Percentiles rank a stretch among this genome's conserved stretches.
Evolutionary conservation across 768 basidiomycete genomes (phyloP).

Genomic region (Suillus americanus): DNA sequence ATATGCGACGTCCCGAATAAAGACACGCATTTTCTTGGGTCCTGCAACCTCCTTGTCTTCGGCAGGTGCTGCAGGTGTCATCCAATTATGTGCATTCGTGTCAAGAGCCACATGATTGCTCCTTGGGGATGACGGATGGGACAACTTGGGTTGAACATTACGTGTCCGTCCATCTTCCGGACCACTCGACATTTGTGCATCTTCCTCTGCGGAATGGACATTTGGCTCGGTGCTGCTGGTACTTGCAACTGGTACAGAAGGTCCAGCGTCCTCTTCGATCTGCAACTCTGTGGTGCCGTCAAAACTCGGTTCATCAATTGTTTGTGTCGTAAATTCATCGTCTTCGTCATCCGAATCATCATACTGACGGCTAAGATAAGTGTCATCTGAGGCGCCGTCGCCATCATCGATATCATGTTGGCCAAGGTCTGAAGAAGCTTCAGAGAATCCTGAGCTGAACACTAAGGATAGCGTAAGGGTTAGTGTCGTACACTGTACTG

Average conservation of each 20-base stretch:
- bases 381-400: constrained; percentile 54
- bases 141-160: constrained; percentile 33
- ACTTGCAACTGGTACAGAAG: neutral
- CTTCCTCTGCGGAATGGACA: neutral
- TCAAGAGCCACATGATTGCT: constrained; percentile 21
- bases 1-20: constrained; percentile 60
- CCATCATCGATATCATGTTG: constrained; percentile 33
- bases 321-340: constrained; percentile 40
- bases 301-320: constrained; percentile 32
- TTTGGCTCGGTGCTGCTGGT: constrained; percentile 10
- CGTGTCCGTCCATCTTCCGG: constrained; percentile 14
- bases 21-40: constrained; percentile 51
- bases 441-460: constrained; percentile 72
- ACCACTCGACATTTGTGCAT: constrained; percentile 7
- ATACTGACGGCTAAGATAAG: constrained; percentile 31
- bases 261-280: constrained; percentile 14
- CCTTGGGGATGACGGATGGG: constrained; percentile 42
- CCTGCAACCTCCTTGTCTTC: constrained; percentile 31
- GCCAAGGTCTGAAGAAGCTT: constrained; percentile 41
- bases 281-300: constrained; percentile 22
- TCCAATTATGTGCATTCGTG: constrained; percentile 14
- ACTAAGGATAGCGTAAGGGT: constrained; percentile 38
- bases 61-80: neutral
- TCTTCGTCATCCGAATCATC: constrained; percentile 57
- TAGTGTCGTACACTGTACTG: neutral